Evolutionary conservation across 306 rosid species (phyloP).

Genomic region (Cicer yamashitae): DNA sequence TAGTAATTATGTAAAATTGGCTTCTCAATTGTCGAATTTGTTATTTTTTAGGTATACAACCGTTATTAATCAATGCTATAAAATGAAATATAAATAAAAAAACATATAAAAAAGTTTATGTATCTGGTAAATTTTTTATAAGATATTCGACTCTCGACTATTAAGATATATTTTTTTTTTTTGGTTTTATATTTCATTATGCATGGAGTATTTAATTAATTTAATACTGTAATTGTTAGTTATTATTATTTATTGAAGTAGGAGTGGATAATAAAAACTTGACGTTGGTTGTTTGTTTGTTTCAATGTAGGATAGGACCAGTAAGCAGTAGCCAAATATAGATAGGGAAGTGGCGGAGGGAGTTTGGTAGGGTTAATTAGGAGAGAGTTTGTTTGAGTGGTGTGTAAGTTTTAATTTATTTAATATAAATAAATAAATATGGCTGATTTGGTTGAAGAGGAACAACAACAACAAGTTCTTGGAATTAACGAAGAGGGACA

Average conservation of each 20-base stretch:
- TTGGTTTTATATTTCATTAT: no score
- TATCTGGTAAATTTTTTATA: no score
- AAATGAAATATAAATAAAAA: no score
- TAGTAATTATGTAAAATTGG: background rate
- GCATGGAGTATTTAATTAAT: no score
- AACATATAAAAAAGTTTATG: no score
- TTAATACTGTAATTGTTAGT: background rate
- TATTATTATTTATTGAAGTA: background rate
- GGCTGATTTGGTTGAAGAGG: conserved; percentile 58
- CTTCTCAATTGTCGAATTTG: conserved; percentile 6
- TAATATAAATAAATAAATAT: conserved; percentile 45
- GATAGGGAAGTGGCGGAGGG: conserved; percentile 39
- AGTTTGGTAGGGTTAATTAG: conserved; percentile 56
- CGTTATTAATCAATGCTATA: no score
- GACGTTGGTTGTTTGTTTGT: conserved; percentile 26
- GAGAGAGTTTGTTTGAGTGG: conserved; percentile 44
- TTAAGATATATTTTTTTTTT: no score
- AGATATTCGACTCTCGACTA: no score
- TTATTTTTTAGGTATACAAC: background rate
- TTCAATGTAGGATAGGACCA: conserved; percentile 42
- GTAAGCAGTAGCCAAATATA: conserved; percentile 41
- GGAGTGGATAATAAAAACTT: conserved; percentile 26
- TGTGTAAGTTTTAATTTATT: conserved; percentile 40
- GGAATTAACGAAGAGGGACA: conserved; percentile 52
- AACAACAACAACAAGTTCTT: conserved; percentile 48